Evolutionary conservation across 2,329 filamentous ascomycete genomes (phyloP).

Genomic region (Fusarium falciforme): DNA sequence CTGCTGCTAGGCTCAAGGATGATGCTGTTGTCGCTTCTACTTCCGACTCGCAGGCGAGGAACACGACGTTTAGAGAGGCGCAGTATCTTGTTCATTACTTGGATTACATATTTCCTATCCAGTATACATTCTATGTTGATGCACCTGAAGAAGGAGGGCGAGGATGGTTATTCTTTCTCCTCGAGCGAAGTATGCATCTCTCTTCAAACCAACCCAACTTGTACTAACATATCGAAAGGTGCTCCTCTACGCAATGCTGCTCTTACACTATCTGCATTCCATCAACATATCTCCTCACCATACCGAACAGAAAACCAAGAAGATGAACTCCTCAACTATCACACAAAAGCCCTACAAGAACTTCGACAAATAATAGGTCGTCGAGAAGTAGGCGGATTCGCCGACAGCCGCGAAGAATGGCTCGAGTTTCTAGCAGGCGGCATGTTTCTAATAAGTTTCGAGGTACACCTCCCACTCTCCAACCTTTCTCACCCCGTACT

Average conservation of each 20-base stretch:
- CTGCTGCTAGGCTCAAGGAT: not conserved
- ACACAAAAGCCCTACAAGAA: conserved; percentile 42
- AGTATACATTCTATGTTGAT: conserved; percentile 44
- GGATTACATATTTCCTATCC: conserved; percentile 44
- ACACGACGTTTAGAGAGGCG: conserved; percentile 37
- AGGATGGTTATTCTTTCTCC: conserved; percentile 43
- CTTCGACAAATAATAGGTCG: conserved; percentile 33
- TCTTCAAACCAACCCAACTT: not conserved
- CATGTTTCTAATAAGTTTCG: conserved; percentile 42
- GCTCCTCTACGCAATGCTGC: conserved; percentile 41
- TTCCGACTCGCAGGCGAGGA: not conserved
- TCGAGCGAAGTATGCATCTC: not conserved
- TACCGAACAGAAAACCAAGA: conserved; percentile 33
- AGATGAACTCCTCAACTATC: conserved; percentile 36
- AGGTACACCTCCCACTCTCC: conserved; percentile 20
- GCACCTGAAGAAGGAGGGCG: conserved; percentile 40
- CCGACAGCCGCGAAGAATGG: conserved; percentile 29
- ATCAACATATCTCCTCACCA: conserved; percentile 38
- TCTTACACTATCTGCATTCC: conserved; percentile 42
- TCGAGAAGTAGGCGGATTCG: conserved; percentile 13
- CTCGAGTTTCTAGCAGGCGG: conserved; percentile 44
- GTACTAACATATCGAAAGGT: not conserved
- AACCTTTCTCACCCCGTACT: not conserved
- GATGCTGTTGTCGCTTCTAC: not conserved
- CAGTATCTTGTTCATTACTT: conserved; percentile 45